These are phyloP conservation scores for Coniochaeta hoffmannii DNA, from an alignment of 2,329 filamentous ascomycete genomes.

Conservation along the genomic window DNA sequence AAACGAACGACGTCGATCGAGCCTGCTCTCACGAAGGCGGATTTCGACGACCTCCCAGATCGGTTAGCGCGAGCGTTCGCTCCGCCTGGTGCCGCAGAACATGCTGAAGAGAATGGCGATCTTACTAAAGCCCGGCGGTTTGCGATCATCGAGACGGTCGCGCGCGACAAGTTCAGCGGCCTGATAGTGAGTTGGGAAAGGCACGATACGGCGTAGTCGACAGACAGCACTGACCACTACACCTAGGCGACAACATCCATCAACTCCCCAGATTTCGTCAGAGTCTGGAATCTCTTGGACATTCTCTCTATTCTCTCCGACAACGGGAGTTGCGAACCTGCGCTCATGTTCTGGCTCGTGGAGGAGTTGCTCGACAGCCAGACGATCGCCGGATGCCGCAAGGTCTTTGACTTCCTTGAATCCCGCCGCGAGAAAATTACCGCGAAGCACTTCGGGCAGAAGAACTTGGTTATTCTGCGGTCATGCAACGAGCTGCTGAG, in stretches of 20 bases:
- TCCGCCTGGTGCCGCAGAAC: slow-evolving; percentile 12
- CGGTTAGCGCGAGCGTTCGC: slow-evolving; percentile 35
- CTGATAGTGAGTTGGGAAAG: slow-evolving; percentile 55
- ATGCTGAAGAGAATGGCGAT: slow-evolving; percentile 21
- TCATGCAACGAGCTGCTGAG: slow-evolving; percentile 94
- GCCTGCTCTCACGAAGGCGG: slow-evolving; percentile 64
- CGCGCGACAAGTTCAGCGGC: slow-evolving; percentile 71
- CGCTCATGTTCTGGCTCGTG: slow-evolving; percentile 80
- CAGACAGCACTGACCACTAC: slow-evolving; percentile 8
- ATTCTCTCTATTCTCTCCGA: slow-evolving; percentile 85
- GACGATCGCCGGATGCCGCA: slow-evolving; percentile 84
- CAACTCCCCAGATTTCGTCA: slow-evolving; percentile 68
- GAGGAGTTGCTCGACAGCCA: slow-evolving; percentile 96
- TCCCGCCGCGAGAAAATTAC: slow-evolving; percentile 85
- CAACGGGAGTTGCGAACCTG: slow-evolving; percentile 67
- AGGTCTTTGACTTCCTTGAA: slow-evolving; percentile 90
- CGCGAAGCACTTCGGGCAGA: slow-evolving; percentile 70
- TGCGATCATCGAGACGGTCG: slow-evolving; percentile 75
- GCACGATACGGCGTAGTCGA: not conserved
- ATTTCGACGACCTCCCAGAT: slow-evolving; percentile 45
- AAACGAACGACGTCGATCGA: slow-evolving; percentile 61
- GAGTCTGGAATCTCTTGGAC: slow-evolving; percentile 90
- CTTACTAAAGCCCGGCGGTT: slow-evolving; percentile 47
- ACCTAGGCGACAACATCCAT: slow-evolving; percentile 67
- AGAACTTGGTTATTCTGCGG: slow-evolving; percentile 82